These are phyloP conservation scores for Microcos paniculata DNA, from an alignment of 345 rosid genomes.

Conservation along the genomic window DNA sequence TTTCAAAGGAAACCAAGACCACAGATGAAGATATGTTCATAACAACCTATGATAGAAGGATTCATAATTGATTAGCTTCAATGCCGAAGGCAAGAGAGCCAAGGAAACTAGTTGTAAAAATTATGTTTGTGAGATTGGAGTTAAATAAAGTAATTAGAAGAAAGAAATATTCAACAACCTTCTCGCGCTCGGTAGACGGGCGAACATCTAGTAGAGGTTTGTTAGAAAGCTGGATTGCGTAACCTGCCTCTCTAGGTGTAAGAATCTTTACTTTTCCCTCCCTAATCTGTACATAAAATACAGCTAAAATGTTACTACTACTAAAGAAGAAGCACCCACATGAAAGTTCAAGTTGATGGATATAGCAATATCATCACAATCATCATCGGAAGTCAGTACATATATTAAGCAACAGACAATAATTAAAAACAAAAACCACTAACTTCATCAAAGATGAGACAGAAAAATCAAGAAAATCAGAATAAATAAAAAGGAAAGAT, in stretches of 20 bases:
- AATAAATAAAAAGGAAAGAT: neutral
- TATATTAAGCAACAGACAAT: neutral
- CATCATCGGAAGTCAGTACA: constrained; percentile 8
- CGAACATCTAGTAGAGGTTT: constrained; percentile 86
- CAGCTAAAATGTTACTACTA: constrained; percentile 12
- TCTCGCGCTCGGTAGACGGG: constrained; percentile 64
- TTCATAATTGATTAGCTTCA: neutral
- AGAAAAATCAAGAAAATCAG: neutral
- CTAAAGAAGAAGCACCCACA: constrained; percentile 11
- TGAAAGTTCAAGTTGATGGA: constrained; percentile 5
- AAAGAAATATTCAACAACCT: constrained; percentile 36
- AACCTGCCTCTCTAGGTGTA: constrained; percentile 85
- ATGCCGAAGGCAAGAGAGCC: neutral
- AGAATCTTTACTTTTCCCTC: constrained; percentile 82
- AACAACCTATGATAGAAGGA: neutral
- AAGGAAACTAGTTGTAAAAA: neutral
- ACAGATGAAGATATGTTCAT: neutral
- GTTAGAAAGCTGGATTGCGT: constrained; percentile 81
- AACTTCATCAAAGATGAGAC: neutral
- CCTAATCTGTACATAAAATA: constrained; percentile 53
- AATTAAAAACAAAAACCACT: neutral
- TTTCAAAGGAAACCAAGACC: neutral
- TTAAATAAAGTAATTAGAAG: neutral
- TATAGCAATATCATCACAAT: constrained; percentile 9
- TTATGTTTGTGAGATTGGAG: neutral